phyloP scores from a whole-genome alignment of 2,329 filamentous ascomycete species.

The Sarocladiaceae sp. region DNA sequence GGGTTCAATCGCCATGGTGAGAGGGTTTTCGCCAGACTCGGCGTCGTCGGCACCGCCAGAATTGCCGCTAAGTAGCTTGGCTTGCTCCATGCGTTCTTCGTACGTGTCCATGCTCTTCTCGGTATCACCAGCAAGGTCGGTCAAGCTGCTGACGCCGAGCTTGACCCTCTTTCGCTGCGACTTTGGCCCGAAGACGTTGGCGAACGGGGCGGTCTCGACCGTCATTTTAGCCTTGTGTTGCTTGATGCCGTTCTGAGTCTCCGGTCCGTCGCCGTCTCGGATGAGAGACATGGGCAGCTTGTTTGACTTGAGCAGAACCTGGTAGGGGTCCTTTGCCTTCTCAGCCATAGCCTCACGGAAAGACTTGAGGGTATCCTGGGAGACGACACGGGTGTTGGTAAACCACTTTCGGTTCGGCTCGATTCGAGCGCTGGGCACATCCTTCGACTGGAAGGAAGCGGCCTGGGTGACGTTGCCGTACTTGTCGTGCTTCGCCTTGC shows the following conservation, averaged over 20 bases:
- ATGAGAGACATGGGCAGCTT: constrained; percentile 96
- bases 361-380: constrained; percentile 76
- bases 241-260: constrained; percentile 70
- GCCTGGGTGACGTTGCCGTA: constrained; percentile 78
- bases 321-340: constrained; percentile 83
- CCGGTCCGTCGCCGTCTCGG: constrained; percentile 60
- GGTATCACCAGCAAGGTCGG: constrained; percentile 74
- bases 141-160: constrained; percentile 72
- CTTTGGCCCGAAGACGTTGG: constrained; percentile 88
- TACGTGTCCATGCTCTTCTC: constrained; percentile 77
- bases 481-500: constrained; percentile 74
- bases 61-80: constrained; percentile 66
- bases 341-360: constrained; percentile 92
- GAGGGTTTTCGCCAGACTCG: constrained; percentile 31
- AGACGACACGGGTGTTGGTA: constrained; percentile 83
- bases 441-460: constrained; percentile 75
- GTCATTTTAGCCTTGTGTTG: constrained; percentile 92
- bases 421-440: constrained; percentile 75
- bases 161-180: constrained; percentile 89
- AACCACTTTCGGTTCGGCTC: constrained; percentile 99
- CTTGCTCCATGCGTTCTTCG: constrained; percentile 72
- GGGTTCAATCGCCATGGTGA: constrained; percentile 65
- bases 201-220: constrained; percentile 79
- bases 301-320: constrained; percentile 92
- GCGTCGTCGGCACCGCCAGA: constrained; percentile 50